Evolutionary conservation across 352 stramenopile genomes (phyloP), one percentile per base, ranked within the genome.

Genomic region (Globisporangium splendens): DNA sequence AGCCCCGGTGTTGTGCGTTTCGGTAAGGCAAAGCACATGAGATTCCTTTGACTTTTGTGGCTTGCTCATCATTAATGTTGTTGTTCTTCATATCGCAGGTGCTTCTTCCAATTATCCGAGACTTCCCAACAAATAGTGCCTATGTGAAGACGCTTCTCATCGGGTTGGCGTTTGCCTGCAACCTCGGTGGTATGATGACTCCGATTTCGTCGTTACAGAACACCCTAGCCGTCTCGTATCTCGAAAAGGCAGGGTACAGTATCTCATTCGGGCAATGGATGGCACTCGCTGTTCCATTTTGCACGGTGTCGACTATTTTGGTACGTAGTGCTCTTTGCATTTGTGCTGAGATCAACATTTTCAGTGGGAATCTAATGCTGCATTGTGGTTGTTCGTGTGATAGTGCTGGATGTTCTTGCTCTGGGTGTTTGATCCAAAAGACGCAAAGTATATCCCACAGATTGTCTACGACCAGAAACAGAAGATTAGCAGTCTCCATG

Each of bases 171-270:
- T 97, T 97, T 52, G 89, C 91, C 1, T 97, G 91, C 66, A 97
- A 97, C 61, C 70, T 97, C 17, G 90, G 91, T 33, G 91, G 90
- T 31, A 97, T 97, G 91, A 95, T 97, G 83, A 97, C 91, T 17
- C 91, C 91, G 1, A 97, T 97, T 65, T 91, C 91, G 43, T 96
- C 87, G 54, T 68, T 97, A 22, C 91, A 97, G 52, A 95, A 95
- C 63, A 93, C 84, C 1, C 66, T 95, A 18, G 86, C 86, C 0
- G 83, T 93, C 42, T 93, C 84, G 11, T 95, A 91, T 51, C 52
- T 95, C 49, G 84, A 95, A 54, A 95, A 95, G 56, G 84, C 84
- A 42, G 86, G 86, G 13, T 95, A 93, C 61, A 86, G 62, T 46
- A 78, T 97, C 52, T 94, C 88, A 5, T 97, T 97, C 67, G 90